A percentile compares a stretch with the other conserved stretches of the same genome.
These are phyloP conservation scores for Trichaptum fuscoviolaceum DNA, from an alignment of 768 basidiomycete genomes.

Conservation along the genomic window DNA sequence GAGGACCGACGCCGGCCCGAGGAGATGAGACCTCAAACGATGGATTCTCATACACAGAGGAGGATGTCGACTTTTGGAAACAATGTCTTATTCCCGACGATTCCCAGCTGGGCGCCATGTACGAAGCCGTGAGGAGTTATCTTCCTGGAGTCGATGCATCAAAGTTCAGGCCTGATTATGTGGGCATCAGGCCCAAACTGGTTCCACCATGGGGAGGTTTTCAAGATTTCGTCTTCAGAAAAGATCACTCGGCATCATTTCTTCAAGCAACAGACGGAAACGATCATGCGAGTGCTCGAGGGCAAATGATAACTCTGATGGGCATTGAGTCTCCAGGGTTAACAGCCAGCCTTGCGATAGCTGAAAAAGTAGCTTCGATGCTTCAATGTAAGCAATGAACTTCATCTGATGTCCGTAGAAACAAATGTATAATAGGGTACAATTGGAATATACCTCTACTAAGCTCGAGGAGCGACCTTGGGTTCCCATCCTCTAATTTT, in stretches of 20 bases:
- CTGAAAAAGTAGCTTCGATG: conserved; percentile 55
- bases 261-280: conserved; percentile 17
- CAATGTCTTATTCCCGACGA: conserved; percentile 59
- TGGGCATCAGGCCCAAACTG: conserved; percentile 86
- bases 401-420: neutral
- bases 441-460: conserved; percentile 2
- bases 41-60: conserved; percentile 22
- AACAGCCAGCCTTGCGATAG: conserved; percentile 83
- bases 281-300: conserved; percentile 20
- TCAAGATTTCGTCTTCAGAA: conserved; percentile 76
- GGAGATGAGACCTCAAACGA: conserved; percentile 23
- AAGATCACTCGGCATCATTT: conserved; percentile 48
- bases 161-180: conserved; percentile 75
- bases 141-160: conserved; percentile 56
- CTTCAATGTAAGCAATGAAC: neutral
- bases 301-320: conserved; percentile 70
- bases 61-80: conserved; percentile 73
- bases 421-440: neutral
- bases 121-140: conserved; percentile 66
- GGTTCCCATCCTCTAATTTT: conserved; percentile 86
- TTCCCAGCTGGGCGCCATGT: conserved; percentile 57
- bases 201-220: conserved; percentile 68
- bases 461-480: conserved; percentile 47
- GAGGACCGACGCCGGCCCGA: conserved; percentile 22
- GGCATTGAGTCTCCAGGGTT: conserved; percentile 94